phyloP scores from a whole-genome alignment of 2,329 filamentous ascomycete genomes.

The Lasiodiplodia theobromae region DNA sequence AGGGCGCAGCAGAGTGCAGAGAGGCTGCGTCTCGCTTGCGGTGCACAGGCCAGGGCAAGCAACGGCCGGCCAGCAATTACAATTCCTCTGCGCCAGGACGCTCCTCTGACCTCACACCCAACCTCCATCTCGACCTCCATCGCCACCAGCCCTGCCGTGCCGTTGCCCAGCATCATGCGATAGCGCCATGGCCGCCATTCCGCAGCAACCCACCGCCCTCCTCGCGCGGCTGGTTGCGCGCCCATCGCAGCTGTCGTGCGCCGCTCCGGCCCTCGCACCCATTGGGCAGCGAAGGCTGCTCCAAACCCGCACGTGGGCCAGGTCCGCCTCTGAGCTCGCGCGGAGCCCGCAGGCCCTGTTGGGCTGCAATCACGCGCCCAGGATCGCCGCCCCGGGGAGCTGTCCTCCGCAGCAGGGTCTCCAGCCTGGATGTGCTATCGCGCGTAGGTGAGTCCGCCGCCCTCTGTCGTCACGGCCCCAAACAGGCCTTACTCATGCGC shows the following conservation, averaged over 20 bases:
- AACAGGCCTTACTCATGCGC: conserved; percentile 16
- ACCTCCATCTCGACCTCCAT: neutral
- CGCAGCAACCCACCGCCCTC: conserved; percentile 13
- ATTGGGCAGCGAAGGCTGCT: conserved; percentile 16
- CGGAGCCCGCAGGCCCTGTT: conserved; percentile 21
- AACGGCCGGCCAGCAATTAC: conserved; percentile 1
- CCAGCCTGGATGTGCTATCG: conserved; percentile 4
- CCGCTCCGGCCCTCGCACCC: neutral
- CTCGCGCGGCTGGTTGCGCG: conserved; percentile 6
- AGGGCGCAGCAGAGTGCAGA: neutral
- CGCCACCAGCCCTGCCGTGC: neutral
- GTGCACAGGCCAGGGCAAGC: conserved; percentile 9
- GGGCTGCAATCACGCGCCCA: conserved; percentile 11
- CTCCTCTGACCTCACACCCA: conserved; percentile 10
- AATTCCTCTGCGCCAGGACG: conserved; percentile 17
- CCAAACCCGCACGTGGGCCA: conserved; percentile 12
- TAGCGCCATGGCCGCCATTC: conserved; percentile 7
- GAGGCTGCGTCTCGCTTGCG: conserved; percentile 11
- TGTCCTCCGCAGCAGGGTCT: conserved; percentile 9
- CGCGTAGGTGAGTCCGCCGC: conserved; percentile 9
- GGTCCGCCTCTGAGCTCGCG: conserved; percentile 19
- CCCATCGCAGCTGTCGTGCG: conserved; percentile 3
- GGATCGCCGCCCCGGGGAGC: conserved; percentile 10
- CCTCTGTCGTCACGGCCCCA: conserved; percentile 15
- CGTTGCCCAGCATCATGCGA: conserved; percentile 8